A percentile compares a stretch with the other conserved stretches of the same genome.
Evolutionary conservation across 495 filamentous ascomycete genomes (phyloP).

Genomic region (Aspergillus steynii): DNA sequence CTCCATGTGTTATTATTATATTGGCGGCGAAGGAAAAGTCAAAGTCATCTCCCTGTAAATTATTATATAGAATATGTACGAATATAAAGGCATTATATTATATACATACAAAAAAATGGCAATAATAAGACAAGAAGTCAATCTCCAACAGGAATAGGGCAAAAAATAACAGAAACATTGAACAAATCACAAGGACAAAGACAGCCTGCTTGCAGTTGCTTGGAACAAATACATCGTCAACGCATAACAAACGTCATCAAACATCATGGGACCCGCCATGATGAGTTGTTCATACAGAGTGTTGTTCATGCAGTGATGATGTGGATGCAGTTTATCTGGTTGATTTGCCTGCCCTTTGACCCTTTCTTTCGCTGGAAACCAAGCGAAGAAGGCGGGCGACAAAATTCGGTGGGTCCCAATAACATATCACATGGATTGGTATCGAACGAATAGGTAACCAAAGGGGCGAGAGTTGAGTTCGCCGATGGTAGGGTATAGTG

Average conservation of each 20-base stretch:
- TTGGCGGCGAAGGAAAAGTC: neutral
- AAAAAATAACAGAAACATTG: neutral
- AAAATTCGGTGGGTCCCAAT: too few species aligned
- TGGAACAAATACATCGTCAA: neutral
- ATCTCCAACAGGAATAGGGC: neutral
- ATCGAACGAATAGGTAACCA: too few species aligned
- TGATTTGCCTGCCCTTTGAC: too few species aligned
- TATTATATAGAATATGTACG: neutral
- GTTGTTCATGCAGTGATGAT: neutral
- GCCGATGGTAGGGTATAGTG: too few species aligned
- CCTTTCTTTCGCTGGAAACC: neutral
- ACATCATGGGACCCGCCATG: neutral
- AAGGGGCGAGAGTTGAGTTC: too few species aligned
- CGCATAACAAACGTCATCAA: neutral
- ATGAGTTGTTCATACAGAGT: neutral
- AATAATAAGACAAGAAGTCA: slow-evolving; percentile 2
- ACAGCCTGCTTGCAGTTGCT: neutral
- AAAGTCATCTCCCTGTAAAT: neutral
- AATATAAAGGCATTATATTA: slow-evolving; percentile 3
- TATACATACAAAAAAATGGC: neutral
- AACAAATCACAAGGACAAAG: too few species aligned
- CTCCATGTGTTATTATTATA: neutral
- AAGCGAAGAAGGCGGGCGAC: too few species aligned
- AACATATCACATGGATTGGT: too few species aligned
- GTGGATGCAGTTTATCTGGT: neutral